Base-by-base conservation (phyloP, 2,329 filamentous ascomycete species). In the Didymella pinodella region DNA sequence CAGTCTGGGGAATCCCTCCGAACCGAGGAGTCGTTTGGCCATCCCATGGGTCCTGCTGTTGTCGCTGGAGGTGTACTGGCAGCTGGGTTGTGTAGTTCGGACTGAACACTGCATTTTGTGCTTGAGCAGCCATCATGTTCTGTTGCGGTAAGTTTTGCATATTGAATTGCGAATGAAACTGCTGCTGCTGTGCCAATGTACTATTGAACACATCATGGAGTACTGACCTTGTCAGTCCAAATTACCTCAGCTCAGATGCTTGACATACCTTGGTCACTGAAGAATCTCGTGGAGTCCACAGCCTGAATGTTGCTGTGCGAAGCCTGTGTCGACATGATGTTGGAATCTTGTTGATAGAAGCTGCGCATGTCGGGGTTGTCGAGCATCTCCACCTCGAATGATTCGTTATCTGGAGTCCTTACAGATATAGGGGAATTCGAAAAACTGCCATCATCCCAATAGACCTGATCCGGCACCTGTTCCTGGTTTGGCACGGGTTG, bases 341-440 rank as follows among this genome's bases (percentile, higher is more conserved):
- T 55, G 28, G 52, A 57, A 56, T 67, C 69, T 32, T 71, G 68
- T 26, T 69, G 54, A 51, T 73, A 75, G 57, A 71, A 71, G 31
- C 63, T 66, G 50, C 68, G 62, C 43, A 73, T 64, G n/a, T 72
- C 64, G n/a, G 67, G 51, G 48, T 41, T 41, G 38, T 75, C 71
- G 28, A 70, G 68, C 69, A 75, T 72, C 8, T 73, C 71, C 25
- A 68, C 65, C 40, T 76, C 74, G 34, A 74, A 75, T 1, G 63
- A 62, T 14, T 75, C 70, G 59, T 67, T 64, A 45, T 77, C 73
- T 3, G 75, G 74, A 8, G 75, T 77, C 60, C 59, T 71, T 20
- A 75, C 69, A 58, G 73, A 75, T 12, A 70, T 75, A 7, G 74
- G 73, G 40, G 75, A 77, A 48, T 71, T 66, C n/a, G 75, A 77